phyloP scores from a whole-genome alignment of 2,329 filamentous ascomycete genomes.

The Paecilomyces dactylethromorphus region DNA sequence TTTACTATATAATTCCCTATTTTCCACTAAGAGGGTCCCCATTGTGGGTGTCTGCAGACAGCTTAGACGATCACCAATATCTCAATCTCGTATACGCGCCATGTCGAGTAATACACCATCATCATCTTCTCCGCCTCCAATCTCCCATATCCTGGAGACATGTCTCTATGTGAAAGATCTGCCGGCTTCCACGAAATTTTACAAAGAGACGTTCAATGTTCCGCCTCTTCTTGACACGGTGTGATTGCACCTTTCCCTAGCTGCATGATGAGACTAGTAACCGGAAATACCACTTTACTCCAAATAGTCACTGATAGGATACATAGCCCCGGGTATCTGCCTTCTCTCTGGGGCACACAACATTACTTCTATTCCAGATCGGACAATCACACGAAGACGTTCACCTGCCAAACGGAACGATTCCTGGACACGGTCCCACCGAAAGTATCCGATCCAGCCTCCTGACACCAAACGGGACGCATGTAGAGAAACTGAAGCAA shows the following conservation, averaged over 20 bases:
- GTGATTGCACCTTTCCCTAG: background rate
- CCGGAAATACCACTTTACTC: background rate
- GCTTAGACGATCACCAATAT: background rate
- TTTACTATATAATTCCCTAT: background rate
- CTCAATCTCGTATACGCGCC: background rate
- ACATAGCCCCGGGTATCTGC: slow-evolving; percentile 12
- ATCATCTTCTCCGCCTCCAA: slow-evolving; percentile 16
- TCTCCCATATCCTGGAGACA: slow-evolving; percentile 22
- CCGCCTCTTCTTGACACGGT: slow-evolving; percentile 13
- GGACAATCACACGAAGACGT: slow-evolving; percentile 7
- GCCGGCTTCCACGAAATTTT: slow-evolving; percentile 15
- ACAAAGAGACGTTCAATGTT: slow-evolving; percentile 15
- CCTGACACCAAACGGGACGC: background rate
- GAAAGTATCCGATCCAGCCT: background rate
- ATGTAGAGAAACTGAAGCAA: slow-evolving; percentile 11
- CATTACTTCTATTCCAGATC: slow-evolving; percentile 18
- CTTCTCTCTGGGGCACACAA: slow-evolving; percentile 24
- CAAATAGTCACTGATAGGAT: slow-evolving; percentile 13
- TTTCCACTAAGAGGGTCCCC: background rate
- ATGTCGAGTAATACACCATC: slow-evolving; percentile 1
- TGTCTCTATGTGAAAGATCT: slow-evolving; percentile 21
- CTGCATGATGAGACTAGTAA: background rate
- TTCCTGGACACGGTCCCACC: slow-evolving; percentile 8
- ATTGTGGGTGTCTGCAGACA: background rate
- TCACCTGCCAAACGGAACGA: slow-evolving; percentile 3